These are phyloP conservation scores for Yamadazyma siamensis DNA, from an alignment of 1,139 yeast genomes.

Conservation along the genomic window DNA sequence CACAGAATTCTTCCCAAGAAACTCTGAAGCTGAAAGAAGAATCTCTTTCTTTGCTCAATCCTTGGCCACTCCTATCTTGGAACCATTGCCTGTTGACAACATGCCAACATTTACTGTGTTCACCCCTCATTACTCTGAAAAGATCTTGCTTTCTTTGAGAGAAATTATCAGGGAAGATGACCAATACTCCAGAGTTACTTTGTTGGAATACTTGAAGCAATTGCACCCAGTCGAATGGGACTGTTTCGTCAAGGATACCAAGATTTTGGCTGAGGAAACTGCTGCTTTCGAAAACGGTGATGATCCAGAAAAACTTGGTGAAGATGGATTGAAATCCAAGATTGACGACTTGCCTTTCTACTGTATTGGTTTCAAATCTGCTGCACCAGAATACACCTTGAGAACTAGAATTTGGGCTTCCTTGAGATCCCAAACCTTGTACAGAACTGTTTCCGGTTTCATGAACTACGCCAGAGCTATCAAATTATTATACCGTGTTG, in stretches of 20 bases:
- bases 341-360: constrained; percentile 97
- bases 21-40: constrained; percentile 99
- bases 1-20: constrained; percentile 92
- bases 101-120: constrained; percentile 98
- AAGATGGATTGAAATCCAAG: constrained; percentile 77
- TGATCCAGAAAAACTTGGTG: constrained; percentile 50
- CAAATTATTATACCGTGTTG: constrained; percentile 94
- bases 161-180: constrained; percentile 99
- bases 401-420: constrained; percentile 99
- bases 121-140: constrained; percentile 97
- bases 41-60: constrained; percentile 98
- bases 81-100: constrained; percentile 97
- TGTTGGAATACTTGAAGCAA: constrained; percentile 94
- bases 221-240: constrained; percentile 99
- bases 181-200: constrained; percentile 94
- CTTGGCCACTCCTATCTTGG: constrained; percentile 96
- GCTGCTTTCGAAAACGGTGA: constrained; percentile 78
- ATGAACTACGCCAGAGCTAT: constrained; percentile 99
- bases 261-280: constrained; percentile 96
- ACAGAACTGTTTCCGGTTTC: constrained; percentile 98
- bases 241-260: constrained; percentile 96
- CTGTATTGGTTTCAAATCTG: constrained; percentile 98
- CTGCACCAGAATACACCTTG: constrained; percentile 97
- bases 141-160: constrained; percentile 88
- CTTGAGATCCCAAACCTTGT: constrained; percentile 93